phyloP scores from a whole-genome alignment of 2,329 filamentous ascomycete species.

The Thyridium curvatum region DNA sequence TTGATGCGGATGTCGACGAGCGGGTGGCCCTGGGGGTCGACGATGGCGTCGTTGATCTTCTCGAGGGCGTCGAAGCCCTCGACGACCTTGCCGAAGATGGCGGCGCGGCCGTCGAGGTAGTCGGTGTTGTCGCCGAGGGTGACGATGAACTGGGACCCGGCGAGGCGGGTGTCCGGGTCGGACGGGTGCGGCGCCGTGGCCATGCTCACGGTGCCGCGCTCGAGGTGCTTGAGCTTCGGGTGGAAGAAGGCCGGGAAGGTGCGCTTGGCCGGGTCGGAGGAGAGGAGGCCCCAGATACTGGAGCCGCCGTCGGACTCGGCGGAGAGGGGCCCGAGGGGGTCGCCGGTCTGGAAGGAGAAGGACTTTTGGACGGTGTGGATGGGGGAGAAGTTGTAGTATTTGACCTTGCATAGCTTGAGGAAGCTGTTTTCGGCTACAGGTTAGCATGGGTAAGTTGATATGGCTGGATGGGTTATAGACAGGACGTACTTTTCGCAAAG shows the following conservation, averaged over 20 bases:
- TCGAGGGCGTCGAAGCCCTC: slow-evolving; percentile 93
- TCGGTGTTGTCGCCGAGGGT: slow-evolving; percentile 86
- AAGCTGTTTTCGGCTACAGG: slow-evolving; percentile 65
- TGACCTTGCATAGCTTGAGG: slow-evolving; percentile 95
- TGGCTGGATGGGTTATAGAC: not conserved
- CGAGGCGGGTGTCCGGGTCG: slow-evolving; percentile 76
- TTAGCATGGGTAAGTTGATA: slow-evolving; percentile 47
- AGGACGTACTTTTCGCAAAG: slow-evolving; percentile 88
- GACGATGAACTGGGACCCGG: slow-evolving; percentile 89
- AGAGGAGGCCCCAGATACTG: slow-evolving; percentile 83
- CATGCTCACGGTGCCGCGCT: slow-evolving; percentile 94
- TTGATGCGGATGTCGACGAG: slow-evolving; percentile 92
- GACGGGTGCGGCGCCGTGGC: slow-evolving; percentile 74
- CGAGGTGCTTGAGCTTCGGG: slow-evolving; percentile 79
- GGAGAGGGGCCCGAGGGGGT: slow-evolving; percentile 82
- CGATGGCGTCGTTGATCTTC: slow-evolving; percentile 85
- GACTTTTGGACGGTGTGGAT: slow-evolving; percentile 88
- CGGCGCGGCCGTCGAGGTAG: slow-evolving; percentile 87
- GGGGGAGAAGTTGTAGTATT: slow-evolving; percentile 98
- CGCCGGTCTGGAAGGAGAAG: slow-evolving; percentile 94
- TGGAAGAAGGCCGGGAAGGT: slow-evolving; percentile 82
- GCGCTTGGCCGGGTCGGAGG: slow-evolving; percentile 59
- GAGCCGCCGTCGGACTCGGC: slow-evolving; percentile 84
- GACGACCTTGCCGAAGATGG: slow-evolving; percentile 90
- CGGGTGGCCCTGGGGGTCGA: slow-evolving; percentile 79